Evolutionary conservation across 768 basidiomycete genomes (phyloP).

Genomic region (Leccinum longicurvipes): DNA sequence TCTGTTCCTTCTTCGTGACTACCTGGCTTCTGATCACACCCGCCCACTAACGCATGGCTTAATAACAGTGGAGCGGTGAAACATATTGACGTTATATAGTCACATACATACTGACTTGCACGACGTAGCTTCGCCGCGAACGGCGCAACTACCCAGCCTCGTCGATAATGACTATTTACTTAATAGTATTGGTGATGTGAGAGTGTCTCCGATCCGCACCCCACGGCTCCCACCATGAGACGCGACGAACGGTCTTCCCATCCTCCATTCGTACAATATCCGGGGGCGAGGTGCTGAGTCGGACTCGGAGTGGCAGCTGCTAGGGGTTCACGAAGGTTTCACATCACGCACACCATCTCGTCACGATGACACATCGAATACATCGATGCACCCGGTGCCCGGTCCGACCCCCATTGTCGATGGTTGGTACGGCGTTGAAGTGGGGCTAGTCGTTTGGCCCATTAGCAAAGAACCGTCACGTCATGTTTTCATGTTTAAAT

Average conservation of each 20-base stretch:
- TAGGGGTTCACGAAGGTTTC: neutral
- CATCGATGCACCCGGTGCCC: neutral
- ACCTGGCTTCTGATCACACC: neutral
- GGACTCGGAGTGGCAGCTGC: neutral
- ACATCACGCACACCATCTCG: neutral
- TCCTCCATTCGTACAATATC: neutral
- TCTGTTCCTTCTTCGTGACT: neutral
- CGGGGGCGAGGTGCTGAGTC: neutral
- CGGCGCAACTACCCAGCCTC: neutral
- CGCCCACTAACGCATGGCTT: neutral
- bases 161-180: neutral
- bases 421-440: neutral
- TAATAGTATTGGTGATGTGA: neutral
- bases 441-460: neutral
- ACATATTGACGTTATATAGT: neutral
- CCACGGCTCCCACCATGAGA: neutral
- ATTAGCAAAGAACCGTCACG: neutral
- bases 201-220: neutral
- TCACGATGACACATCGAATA: neutral
- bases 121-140: neutral
- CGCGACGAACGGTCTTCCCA: neutral
- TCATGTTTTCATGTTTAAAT: neutral
- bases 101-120: neutral
- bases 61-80: neutral
- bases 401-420: neutral